Evolutionary conservation across 2,329 filamentous ascomycete species (phyloP), one percentile per base, ranked within the genome.

Genomic region (Pezicula carpinea): DNA sequence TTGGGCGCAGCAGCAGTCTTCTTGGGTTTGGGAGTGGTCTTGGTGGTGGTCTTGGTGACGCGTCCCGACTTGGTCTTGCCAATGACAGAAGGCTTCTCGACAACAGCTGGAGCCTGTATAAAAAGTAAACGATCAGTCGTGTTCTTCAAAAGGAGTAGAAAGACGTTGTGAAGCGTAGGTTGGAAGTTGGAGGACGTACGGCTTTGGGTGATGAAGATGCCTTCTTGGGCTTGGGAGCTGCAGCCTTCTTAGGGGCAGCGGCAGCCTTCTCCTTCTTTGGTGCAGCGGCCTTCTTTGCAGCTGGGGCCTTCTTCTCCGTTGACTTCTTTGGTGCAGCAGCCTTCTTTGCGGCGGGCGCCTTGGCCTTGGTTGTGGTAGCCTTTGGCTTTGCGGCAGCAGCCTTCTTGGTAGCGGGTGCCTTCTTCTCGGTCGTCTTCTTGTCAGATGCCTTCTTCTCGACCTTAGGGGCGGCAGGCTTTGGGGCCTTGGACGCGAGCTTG

Each of bases 1-100:
- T 64, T 65, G 3, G 62, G 50, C 6, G 58, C 56, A 33, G 49
- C 49, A 14, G 66, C 53, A 14, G 66, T 63, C 57, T 68, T 69
- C 65, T 77, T 77, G 51, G 70, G 66, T 41, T 74, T 73, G 36
- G 71, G 66, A 32, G 68, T 66, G 36, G 69, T 66, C 55, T 60
- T 61, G 4, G 85, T 83, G 60, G 77, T 83, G 56, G 86, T 63
- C 41, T 87, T 87, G 62, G 79, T 83, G 56, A 87, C 80, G 52
- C 84, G 82, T 38, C 84, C 84, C 33, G 82, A 85, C 74, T 86
- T 87, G 65, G 84, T 87, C 75, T 83, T 87, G 62, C 75, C 73
- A 31, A 85, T 68, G 29, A 83, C 76, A 57, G 79, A 76, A 51
- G 77, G 73, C 64, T 81, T 76, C 49, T 84, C 79, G 49, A 79